phyloP scores from a whole-genome alignment of 2,329 filamentous ascomycete species.

The Blumeriella jaapii region DNA sequence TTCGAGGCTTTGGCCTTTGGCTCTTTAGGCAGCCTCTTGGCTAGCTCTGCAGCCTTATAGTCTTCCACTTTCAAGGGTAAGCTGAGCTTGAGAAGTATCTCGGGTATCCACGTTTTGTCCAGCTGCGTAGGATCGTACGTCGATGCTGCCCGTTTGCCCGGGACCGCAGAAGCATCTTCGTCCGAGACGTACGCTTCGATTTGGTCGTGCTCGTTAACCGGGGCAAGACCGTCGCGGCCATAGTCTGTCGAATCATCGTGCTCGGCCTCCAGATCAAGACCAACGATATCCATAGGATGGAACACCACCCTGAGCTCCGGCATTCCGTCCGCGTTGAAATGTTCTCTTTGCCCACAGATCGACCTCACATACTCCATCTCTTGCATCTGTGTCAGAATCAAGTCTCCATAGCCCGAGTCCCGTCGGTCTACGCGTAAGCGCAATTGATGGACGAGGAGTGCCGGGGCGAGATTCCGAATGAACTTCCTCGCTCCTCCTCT shows the following conservation, averaged over 20 bases:
- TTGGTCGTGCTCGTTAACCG: slow-evolving; percentile 55
- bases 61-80: slow-evolving; percentile 52
- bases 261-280: slow-evolving; percentile 64
- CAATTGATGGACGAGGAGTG: slow-evolving; percentile 55
- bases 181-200: slow-evolving; percentile 29
- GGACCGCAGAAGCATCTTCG: slow-evolving; percentile 16
- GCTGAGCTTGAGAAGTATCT: slow-evolving; percentile 50
- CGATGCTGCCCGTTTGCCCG: slow-evolving; percentile 28
- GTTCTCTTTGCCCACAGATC: slow-evolving; percentile 56
- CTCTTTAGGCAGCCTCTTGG: slow-evolving; percentile 21
- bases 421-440: slow-evolving; percentile 31
- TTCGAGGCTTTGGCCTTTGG: slow-evolving; percentile 16
- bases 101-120: slow-evolving; percentile 58
- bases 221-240: slow-evolving; percentile 42
- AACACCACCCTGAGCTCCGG: slow-evolving; percentile 72
- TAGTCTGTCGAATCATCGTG: slow-evolving; percentile 37
- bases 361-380: slow-evolving; percentile 47
- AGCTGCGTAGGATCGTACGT: slow-evolving; percentile 54
- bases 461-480: slow-evolving; percentile 66
- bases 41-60: slow-evolving; percentile 40
- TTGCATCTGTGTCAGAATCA: slow-evolving; percentile 31
- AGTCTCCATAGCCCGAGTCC: slow-evolving; percentile 26
- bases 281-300: slow-evolving; percentile 63
- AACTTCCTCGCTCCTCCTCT: slow-evolving; percentile 74
- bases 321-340: slow-evolving; percentile 63